phyloP scores from a whole-genome alignment of 768 basidiomycete genomes.

The Lactifluus pinguis region DNA sequence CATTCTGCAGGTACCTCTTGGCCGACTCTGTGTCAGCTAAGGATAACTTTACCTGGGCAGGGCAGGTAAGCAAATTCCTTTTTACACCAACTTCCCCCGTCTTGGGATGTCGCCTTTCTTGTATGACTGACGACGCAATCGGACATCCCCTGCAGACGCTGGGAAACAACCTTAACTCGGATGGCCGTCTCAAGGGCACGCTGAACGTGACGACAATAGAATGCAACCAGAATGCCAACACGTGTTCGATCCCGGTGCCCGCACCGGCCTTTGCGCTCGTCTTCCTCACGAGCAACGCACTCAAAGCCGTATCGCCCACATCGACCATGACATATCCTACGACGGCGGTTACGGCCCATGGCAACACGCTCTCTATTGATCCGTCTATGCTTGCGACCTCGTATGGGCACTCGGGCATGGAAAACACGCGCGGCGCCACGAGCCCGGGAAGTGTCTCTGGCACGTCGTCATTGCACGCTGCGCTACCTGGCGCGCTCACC shows the following conservation, averaged over 20 bases:
- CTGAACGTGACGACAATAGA: constrained; percentile 47
- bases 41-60: constrained; percentile 68
- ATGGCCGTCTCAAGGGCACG: constrained; percentile 57
- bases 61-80: constrained; percentile 40
- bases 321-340: constrained; percentile 40
- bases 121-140: neutral
- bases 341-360: constrained; percentile 43
- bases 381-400: constrained; percentile 47
- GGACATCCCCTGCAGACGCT: constrained; percentile 37
- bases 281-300: constrained; percentile 44
- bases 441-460: neutral
- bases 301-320: constrained; percentile 28
- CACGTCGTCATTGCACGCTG: neutral
- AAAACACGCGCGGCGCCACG: constrained; percentile 30
- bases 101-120: neutral
- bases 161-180: constrained; percentile 49
- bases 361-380: constrained; percentile 49
- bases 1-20: constrained; percentile 40
- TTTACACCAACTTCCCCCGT: neutral
- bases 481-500: neutral
- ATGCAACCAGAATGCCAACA: constrained; percentile 46
- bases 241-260: constrained; percentile 52
- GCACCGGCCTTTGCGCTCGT: constrained; percentile 73
- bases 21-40: constrained; percentile 51
- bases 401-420: constrained; percentile 42